A percentile compares a stretch with the other conserved stretches of the same genome.
Conservation (phyloP, 2,329 filamentous ascomycete species). For the Simplicillium sp. region DNA sequence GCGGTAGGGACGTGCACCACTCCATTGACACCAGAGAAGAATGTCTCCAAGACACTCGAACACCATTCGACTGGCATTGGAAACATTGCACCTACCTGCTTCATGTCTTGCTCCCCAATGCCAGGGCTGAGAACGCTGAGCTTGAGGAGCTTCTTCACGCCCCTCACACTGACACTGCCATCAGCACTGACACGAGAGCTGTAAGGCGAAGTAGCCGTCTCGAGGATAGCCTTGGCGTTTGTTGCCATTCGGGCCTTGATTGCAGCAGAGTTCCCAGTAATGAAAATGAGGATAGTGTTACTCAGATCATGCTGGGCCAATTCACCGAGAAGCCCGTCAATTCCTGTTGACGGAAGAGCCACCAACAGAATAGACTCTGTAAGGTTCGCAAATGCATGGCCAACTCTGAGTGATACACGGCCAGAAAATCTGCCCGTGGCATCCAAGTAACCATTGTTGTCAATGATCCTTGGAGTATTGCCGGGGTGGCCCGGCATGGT, state of each 20-base stretch:
- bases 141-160: constrained; percentile 6
- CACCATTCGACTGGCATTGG: constrained; percentile 6
- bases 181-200: constrained; percentile 7
- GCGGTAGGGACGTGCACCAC: constrained; percentile 8
- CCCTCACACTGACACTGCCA: constrained; percentile 5
- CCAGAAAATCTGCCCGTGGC: not conserved
- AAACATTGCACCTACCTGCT: not conserved
- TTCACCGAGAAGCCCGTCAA: not conserved
- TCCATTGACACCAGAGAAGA: constrained; percentile 7
- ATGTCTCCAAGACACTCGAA: constrained; percentile 5
- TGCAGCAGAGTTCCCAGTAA: not conserved
- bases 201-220: constrained; percentile 6
- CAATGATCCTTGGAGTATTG: not conserved
- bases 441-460: not conserved
- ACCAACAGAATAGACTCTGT: not conserved
- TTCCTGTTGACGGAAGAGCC: constrained; percentile 2
- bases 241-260: not conserved
- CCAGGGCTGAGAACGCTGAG: not conserved
- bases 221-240: constrained; percentile 4
- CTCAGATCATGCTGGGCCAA: not conserved
- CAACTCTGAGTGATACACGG: not conserved
- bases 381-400: not conserved
- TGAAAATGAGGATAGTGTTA: constrained; percentile 1
- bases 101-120: not conserved
- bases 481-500: constrained; percentile 4